Evolutionary conservation across 805 yeast genomes (phyloP).

Genomic region (Diddensiella transvaalensis): DNA sequence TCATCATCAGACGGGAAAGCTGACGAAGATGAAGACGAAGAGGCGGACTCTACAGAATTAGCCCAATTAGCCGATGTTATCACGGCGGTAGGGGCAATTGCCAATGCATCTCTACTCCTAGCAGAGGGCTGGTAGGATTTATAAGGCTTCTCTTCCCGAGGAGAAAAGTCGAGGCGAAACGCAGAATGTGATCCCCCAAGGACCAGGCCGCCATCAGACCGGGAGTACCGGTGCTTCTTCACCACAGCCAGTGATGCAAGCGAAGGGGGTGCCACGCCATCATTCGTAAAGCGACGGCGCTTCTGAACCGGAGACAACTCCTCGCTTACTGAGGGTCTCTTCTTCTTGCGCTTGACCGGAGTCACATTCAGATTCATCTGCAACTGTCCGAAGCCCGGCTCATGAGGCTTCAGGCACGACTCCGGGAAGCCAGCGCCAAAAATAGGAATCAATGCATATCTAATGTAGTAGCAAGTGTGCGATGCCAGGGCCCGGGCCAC

Average conservation of each 20-base stretch:
- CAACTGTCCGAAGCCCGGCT: slow-evolving; percentile 63
- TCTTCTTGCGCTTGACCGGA: slow-evolving; percentile 17
- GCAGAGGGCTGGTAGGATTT: background rate
- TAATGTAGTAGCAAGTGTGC: slow-evolving; percentile 71
- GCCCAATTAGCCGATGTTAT: background rate
- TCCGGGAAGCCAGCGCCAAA: slow-evolving; percentile 71
- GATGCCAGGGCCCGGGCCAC: slow-evolving; percentile 65
- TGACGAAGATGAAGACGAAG: slow-evolving; percentile 1
- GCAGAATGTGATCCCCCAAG: background rate
- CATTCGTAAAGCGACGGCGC: slow-evolving; percentile 19
- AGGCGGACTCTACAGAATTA: slow-evolving; percentile 2
- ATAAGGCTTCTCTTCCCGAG: too few relatives aligned
- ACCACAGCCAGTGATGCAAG: background rate
- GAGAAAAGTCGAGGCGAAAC: too few relatives aligned
- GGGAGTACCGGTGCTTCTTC: slow-evolving; percentile 11
- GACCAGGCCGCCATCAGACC: slow-evolving; percentile 10
- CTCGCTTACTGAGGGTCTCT: slow-evolving; percentile 8
- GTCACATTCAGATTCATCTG: slow-evolving; percentile 28
- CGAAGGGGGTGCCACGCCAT: background rate
- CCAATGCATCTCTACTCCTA: slow-evolving; percentile 3
- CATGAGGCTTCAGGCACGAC: slow-evolving; percentile 55
- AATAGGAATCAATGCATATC: slow-evolving; percentile 72
- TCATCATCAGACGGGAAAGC: background rate
- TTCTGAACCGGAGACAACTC: slow-evolving; percentile 1
- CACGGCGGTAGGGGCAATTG: background rate